A percentile compares a stretch with the other conserved stretches of the same genome.
Evolutionary conservation across 2,329 filamentous ascomycete species (phyloP).

Genomic region (Aspergillus candidus): DNA sequence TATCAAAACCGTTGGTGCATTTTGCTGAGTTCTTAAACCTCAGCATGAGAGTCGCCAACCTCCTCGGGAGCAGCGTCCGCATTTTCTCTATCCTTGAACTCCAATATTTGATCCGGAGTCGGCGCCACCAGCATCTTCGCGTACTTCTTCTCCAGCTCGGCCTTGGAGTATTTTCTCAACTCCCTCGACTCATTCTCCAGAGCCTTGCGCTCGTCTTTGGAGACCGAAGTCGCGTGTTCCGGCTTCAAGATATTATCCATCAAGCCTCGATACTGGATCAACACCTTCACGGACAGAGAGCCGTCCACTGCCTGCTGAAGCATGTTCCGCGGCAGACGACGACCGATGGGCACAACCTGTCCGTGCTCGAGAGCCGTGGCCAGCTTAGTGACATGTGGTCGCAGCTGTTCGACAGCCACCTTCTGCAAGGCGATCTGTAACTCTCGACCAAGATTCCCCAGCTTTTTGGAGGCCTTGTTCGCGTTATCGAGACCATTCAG

Average conservation of each 20-base stretch:
- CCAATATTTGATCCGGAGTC: slow-evolving; percentile 19
- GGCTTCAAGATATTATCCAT: slow-evolving; percentile 31
- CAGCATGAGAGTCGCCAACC: too few relatives aligned
- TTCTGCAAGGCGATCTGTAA: slow-evolving; percentile 22
- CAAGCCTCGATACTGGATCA: slow-evolving; percentile 26
- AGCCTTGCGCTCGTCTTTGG: slow-evolving; percentile 19
- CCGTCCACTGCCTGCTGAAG: slow-evolving; percentile 21
- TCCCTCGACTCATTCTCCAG: slow-evolving; percentile 21
- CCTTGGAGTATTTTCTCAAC: slow-evolving; percentile 27
- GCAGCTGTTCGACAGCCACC: slow-evolving; percentile 19
- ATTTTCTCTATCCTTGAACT: slow-evolving; percentile 10
- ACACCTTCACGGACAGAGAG: slow-evolving; percentile 15
- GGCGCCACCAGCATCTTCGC: slow-evolving; percentile 12
- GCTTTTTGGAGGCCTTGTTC: slow-evolving; percentile 7
- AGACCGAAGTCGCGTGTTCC: slow-evolving; percentile 15
- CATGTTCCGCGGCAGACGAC: slow-evolving; percentile 9
- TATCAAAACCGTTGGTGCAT: not conserved
- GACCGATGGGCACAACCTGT: not conserved
- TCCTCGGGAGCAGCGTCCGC: too few relatives aligned
- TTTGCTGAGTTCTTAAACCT: too few relatives aligned
- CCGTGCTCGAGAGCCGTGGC: slow-evolving; percentile 3
- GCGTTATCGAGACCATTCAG: slow-evolving; percentile 22
- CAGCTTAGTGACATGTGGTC: slow-evolving; percentile 24
- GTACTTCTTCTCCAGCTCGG: slow-evolving; percentile 14
- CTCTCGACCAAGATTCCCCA: slow-evolving; percentile 21